Base-by-base conservation (phyloP, 2,329 filamentous ascomycete genomes). In the Xylariaceae sp. region DNA sequence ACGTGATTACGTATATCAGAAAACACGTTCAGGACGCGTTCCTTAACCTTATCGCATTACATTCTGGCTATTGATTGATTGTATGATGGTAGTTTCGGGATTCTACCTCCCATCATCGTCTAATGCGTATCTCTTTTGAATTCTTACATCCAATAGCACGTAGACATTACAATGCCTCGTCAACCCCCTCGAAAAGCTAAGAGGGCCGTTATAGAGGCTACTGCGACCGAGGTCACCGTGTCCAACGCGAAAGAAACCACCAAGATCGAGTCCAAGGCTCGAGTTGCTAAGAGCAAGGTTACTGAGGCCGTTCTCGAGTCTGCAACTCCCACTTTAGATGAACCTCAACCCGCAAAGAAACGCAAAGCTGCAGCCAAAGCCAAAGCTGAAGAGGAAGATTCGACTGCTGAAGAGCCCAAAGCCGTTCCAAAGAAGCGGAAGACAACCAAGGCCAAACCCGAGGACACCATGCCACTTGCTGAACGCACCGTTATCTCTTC, bases 401-500 rank as follows among this genome's bases (percentile, higher is more conserved):
- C 51, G 5, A 33, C 48, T 13, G 37, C 41, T 9, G 52, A 57
- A 16, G 48, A 59, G 33, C 36, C 44, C 7, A 46, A 50, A 44
- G 4, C 32, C 23, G 33, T 37, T 16, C 50, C 52, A 4, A 56
- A 53, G 15, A 74, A 73, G 55, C 61, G 71, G 15, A 62, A 60
- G 24, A 46, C 10, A 16, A 20, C 61, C n/a, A 74, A 72, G 57
- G 67, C 66, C 8, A 75, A 75, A 49, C 59, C 62, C 20, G 75
- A 76, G 23, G 75, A 77, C 49, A 62, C 63, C 21, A 83, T 84
- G 77, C 85, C 89, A 0, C 72, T 96, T 1, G 87, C 85, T 16
- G 75, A 79, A 21, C 82, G 94, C 29, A 92, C 91, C 0, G 73
- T 80, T 4, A 72, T 85, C 24, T 63, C 73, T 10, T 83, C 85